phyloP scores from a whole-genome alignment of 108 stramenopile species.

The Chaetoceros tenuissimus region DNA sequence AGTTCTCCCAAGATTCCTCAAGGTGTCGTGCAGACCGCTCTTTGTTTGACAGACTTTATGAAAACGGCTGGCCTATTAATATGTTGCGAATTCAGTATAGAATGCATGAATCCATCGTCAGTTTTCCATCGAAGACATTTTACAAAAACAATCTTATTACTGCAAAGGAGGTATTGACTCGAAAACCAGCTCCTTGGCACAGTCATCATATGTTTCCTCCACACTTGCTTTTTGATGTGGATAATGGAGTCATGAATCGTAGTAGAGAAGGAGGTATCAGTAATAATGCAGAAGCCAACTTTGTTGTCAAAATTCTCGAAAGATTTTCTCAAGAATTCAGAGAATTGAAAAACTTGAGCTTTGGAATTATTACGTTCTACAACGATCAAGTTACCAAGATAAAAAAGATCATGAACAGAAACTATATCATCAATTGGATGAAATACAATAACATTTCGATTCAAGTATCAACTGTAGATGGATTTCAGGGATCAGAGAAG shows the following conservation, averaged over 20 bases:
- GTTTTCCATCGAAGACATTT: conserved; percentile 50
- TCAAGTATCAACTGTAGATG: conserved; percentile 37
- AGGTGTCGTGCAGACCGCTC: conserved; percentile 35
- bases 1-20: conserved; percentile 36
- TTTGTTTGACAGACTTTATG: conserved; percentile 75
- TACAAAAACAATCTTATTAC: conserved; percentile 39
- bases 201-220: conserved; percentile 23
- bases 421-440: conserved; percentile 4
- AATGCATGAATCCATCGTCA: conserved; percentile 51
- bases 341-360: conserved; percentile 2
- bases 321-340: conserved; percentile 14
- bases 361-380: conserved; percentile 54
- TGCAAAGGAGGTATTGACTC: conserved; percentile 15
- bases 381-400: conserved; percentile 34
- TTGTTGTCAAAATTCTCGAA: conserved; percentile 22
- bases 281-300: conserved; percentile 34
- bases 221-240: conserved; percentile 25
- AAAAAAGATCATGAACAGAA: conserved; percentile 8
- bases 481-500: conserved; percentile 33
- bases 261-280: conserved; percentile 15
- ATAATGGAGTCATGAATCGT: conserved; percentile 5
- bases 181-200: conserved; percentile 16
- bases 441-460: conserved; percentile 17
- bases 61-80: conserved; percentile 42
- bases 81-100: conserved; percentile 82